Base-by-base conservation (phyloP, 768 basidiomycete genomes). In the Termitomyces sp. region DNA sequence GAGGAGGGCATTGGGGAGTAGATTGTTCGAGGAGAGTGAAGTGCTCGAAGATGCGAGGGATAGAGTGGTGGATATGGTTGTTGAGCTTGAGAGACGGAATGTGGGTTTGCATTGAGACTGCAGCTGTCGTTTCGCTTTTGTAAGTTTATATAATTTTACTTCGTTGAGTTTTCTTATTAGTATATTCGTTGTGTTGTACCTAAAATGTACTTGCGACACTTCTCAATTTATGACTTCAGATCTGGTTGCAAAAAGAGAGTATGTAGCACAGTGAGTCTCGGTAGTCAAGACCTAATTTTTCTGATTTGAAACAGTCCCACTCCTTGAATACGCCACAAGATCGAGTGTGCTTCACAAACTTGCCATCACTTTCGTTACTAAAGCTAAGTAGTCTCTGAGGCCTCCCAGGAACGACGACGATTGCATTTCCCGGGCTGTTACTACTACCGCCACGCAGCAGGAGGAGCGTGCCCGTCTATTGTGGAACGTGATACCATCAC, bases 21-120 rank as follows among this genome's bases (percentile, higher is more conserved):
- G 75, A 52, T 73, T 67, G 52, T 79, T 74, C 61, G 77, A 80
- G 48, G 60, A 63, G 54, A 56, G 33, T 56, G 62, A 60, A 32
- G 65, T 67, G 25, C 66, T 91, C 50, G 89, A 91, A 66, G 88
- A 91, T 56, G 89, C 88, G 44, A 76, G 85, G 53, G 90, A 91
- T 67, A 70, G 77, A n/a, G 84, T 84, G 33, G 87, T 90, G 44
- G 90, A 92, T 70, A 74, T 86, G 74, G 74, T 91, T 52, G 74
- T 78, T 18, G 76, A 75, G 33, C 62, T 68, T 27, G 77, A 77
- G 63, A 67, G 75, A 59, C 65, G 58, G 60, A 66, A 67, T 55
- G 52, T 56, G 20, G 60, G 64, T 1, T 44, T 63, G 56, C 35
- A 47, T 23, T 58, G 18, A 13, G 5, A 22, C 3, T 40, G 9